Evolutionary conservation across 2,329 filamentous ascomycete genomes (phyloP).

Genomic region (Cladophialophora psammophila): DNA sequence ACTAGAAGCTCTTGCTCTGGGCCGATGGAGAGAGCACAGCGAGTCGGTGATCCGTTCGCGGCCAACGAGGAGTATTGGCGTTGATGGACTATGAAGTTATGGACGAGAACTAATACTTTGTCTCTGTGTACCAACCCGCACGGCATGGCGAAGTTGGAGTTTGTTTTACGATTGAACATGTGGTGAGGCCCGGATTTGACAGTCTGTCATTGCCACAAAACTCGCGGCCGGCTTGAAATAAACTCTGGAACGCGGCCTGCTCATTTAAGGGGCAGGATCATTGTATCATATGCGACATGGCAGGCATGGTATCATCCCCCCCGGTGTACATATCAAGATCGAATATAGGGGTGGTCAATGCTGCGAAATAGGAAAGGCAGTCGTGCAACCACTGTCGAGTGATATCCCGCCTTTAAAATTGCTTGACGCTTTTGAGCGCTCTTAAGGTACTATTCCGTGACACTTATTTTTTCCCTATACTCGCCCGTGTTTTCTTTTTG

Average conservation of each 20-base stretch:
- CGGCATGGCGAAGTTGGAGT: constrained; percentile 11
- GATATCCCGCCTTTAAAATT: no score
- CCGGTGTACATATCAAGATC: no score
- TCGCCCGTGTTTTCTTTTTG: no score
- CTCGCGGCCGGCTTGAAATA: neutral
- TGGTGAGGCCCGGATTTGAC: neutral
- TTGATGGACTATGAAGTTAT: constrained; percentile 12
- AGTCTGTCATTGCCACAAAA: neutral
- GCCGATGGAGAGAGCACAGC: constrained; percentile 48
- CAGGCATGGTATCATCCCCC: no score
- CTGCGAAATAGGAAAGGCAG: no score
- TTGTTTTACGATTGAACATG: neutral
- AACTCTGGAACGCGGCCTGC: neutral
- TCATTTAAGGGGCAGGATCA: neutral
- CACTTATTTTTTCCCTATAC: no score
- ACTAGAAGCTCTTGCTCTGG: constrained; percentile 50
- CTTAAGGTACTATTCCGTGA: no score
- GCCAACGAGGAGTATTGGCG: constrained; percentile 9
- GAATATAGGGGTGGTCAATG: no score
- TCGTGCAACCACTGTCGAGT: no score
- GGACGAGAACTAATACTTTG: neutral
- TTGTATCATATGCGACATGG: neutral
- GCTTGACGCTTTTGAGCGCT: no score
- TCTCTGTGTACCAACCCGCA: constrained; percentile 3
- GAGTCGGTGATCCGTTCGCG: constrained; percentile 31